Evolutionary conservation across 2,329 filamentous ascomycete genomes (phyloP), one percentile per base, ranked within the genome.

Genomic region (Hypoxylon sp.): DNA sequence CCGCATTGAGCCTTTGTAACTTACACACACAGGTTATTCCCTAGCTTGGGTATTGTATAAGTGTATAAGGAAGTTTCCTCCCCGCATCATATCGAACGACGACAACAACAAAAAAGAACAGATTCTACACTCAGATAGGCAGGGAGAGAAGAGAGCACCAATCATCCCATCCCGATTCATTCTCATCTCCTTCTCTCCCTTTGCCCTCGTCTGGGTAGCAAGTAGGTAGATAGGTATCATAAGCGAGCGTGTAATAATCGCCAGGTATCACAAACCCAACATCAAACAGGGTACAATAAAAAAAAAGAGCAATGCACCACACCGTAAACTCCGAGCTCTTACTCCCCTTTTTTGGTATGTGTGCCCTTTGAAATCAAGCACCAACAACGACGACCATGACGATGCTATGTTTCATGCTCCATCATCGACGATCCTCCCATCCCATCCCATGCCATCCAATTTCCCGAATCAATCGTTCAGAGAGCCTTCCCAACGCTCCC

Each of bases 211-310:
- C 22, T 37, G 50, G 39, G 2, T 26, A 22, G 54, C 4, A 39
- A n/a, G 35, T 29, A 19, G 85, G 83, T 42, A 83, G 85, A 82
- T 42, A 83, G 68, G 69, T 74, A 73, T 75, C 72, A 67, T 72
- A 70, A 75, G 72, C 62, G 72, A 75, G 72, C 42, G 73, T 71
- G 54, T 47, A 37, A 39, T 31, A 42, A 19, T 63, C 58, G 44
- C 59, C 56, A 53, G 67, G 67, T 70, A 70, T 70, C 63, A 66
- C 37, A 29, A 56, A 65, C 52, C 60, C 66, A 37, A 61, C 46
- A 56, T 9, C 46, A 58, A 59, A 57, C 33, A 50, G 39, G n/a
- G n/a, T 9, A 35, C 17, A 50, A 48, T 8, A 26, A 56, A 56
- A 56, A 56, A 24, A 35, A 58, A 65, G 63, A 59, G 46, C 51